Base-by-base conservation (phyloP, 352 stramenopile genomes). In the Phytophthora boehmeriae region DNA sequence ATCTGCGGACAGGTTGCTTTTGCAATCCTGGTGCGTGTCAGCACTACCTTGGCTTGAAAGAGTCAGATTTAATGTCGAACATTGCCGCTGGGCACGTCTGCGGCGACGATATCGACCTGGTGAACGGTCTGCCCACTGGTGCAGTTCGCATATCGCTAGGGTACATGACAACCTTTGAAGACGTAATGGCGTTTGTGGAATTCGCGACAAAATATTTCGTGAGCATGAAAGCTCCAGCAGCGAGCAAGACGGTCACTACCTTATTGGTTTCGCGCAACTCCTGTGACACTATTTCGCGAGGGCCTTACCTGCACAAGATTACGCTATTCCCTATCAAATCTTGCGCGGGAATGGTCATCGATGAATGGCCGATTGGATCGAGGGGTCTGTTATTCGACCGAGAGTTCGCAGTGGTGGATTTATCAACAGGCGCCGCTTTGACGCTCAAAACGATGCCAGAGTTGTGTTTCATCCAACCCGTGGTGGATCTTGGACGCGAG, bases 21-120 rank as follows among this genome's bases (percentile, higher is more conserved):
- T 93, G 85, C 46, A 93, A 92, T 48, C 80, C 85, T n/a, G 85
- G 80, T 1, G 85, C 85, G 17, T 93, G 85, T 16, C 80, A 93
- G 42, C 61, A 73, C 44, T 88, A 91, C 52, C 65, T 93, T 9
- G 59, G 59, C 0, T 66, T 91, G 28, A 68, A 71, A 13, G 77
- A 90, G 27, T 55, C 63, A 5, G 75, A 92, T 34, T 47, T 91
- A 22, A 53, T 88, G 46, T 68, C 74, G 2, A 76, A 76, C 22
- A 86, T 90, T 32, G 68, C 66, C 8, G 78, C 75, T 39, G 81
- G 82, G 0, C 83, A 93, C 30, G 77, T 92, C 17, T 93, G 85
- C 28, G 83, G 85, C 2, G 80, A 92, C 45, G 68, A 80, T 16
- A 77, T 92, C 36, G 85, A 93, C 35, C 19, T 93, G 25, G 58